phyloP scores from a whole-genome alignment of 164 flowering plant species.

The Hamamelis virginiana region DNA sequence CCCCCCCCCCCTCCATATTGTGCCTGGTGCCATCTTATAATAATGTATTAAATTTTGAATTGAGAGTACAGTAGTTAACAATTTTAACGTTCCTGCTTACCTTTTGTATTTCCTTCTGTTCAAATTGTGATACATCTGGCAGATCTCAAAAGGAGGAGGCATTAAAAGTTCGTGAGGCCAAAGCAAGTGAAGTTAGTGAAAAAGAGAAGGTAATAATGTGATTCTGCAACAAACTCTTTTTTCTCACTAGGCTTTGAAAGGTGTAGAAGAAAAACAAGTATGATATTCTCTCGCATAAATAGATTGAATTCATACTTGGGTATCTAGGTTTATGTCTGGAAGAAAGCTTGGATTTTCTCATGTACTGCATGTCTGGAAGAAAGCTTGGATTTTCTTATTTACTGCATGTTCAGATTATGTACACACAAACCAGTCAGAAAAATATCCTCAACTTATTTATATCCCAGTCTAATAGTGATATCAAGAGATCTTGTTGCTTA shows the following conservation, averaged over 20 bases:
- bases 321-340: too few relatives aligned
- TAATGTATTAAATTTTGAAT: neutral
- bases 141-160: slow-evolving; percentile 71
- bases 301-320: neutral
- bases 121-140: too few relatives aligned
- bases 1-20: too few relatives aligned
- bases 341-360: too few relatives aligned
- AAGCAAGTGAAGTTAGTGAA: slow-evolving; percentile 53
- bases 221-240: neutral
- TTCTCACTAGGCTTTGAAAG: neutral
- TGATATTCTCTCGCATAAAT: neutral
- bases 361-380: too few relatives aligned
- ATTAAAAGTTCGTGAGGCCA: slow-evolving; percentile 52
- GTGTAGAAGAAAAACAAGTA: neutral
- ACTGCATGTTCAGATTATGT: too few relatives aligned
- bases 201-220: slow-evolving; percentile 57
- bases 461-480: too few relatives aligned
- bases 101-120: neutral
- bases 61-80: too few relatives aligned
- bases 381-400: too few relatives aligned
- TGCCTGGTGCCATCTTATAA: neutral
- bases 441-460: too few relatives aligned
- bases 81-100: neutral
- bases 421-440: too few relatives aligned
- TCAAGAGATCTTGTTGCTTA: too few relatives aligned